Evolutionary conservation across 2,329 filamentous ascomycete species (phyloP).

Genomic region (Boeremia lycopersici): DNA sequence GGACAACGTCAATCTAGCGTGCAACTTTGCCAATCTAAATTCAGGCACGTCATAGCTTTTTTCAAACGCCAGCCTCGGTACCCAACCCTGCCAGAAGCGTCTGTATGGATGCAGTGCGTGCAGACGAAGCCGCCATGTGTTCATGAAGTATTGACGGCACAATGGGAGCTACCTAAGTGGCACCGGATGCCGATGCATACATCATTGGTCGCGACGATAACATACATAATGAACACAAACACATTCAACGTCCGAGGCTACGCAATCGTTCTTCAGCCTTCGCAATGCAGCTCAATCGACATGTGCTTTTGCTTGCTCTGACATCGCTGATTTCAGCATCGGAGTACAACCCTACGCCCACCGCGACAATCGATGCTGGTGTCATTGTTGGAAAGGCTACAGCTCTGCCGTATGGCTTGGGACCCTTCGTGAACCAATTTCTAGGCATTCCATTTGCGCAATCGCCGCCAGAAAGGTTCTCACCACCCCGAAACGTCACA

Average conservation of each 20-base stretch:
- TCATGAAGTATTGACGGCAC: slow-evolving; percentile 7
- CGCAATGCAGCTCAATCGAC: slow-evolving; percentile 3
- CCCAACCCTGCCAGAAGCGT: background rate
- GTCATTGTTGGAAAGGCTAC: slow-evolving; percentile 35
- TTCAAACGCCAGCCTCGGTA: slow-evolving; percentile 6
- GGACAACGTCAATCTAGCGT: background rate
- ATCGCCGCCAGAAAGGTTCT: slow-evolving; percentile 35
- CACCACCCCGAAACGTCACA: slow-evolving; percentile 22
- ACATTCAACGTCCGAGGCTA: background rate
- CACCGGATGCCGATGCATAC: background rate
- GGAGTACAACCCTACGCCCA: slow-evolving; percentile 20
- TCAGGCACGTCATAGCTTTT: background rate
- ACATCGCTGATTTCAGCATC: background rate
- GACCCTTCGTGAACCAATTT: slow-evolving; percentile 35
- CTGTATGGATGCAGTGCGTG: background rate
- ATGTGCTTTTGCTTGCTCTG: background rate
- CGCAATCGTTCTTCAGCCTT: background rate
- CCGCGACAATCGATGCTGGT: slow-evolving; percentile 33
- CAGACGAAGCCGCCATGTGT: slow-evolving; percentile 1
- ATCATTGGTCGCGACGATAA: slow-evolving; percentile 1
- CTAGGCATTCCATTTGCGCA: slow-evolving; percentile 39
- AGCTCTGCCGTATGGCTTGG: slow-evolving; percentile 24
- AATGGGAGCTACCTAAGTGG: background rate
- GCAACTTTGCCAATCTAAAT: background rate
- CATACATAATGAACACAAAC: background rate